These are phyloP conservation scores for Trichosanthes cucumerina DNA, from an alignment of 306 rosid species.

Conservation along the genomic window DNA sequence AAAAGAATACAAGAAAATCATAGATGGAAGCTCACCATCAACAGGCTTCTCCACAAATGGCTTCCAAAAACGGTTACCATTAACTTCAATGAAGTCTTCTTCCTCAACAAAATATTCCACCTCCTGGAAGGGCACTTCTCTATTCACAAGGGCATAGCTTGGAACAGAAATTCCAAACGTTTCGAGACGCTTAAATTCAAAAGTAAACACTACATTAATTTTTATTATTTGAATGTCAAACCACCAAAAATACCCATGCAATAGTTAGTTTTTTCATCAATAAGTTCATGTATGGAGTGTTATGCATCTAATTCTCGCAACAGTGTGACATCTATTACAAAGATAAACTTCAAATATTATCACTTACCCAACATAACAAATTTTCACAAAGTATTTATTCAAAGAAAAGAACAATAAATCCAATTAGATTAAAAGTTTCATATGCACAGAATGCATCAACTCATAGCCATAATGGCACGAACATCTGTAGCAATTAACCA, in stretches of 20 bases:
- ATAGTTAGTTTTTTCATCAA: not conserved
- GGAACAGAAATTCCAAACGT: slow-evolving; percentile 82
- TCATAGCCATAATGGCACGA: too few relatives aligned
- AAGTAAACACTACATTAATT: slow-evolving; percentile 15
- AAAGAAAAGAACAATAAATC: not conserved
- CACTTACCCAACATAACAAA: not conserved
- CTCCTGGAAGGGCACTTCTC: slow-evolving; percentile 68
- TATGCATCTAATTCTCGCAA: not conserved
- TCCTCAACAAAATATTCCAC: slow-evolving; percentile 84
- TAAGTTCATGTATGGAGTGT: not conserved
- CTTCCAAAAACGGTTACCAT: slow-evolving; percentile 75
- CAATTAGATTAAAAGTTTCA: not conserved
- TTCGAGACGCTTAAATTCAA: slow-evolving; percentile 65
- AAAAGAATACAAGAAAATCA: slow-evolving; percentile 12
- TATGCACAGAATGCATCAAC: too few relatives aligned
- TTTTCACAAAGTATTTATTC: not conserved
- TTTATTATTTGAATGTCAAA: slow-evolving; percentile 8
- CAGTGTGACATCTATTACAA: not conserved
- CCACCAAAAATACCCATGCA: not conserved
- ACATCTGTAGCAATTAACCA: too few relatives aligned
- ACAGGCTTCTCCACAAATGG: slow-evolving; percentile 99
- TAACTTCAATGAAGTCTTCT: slow-evolving; percentile 95
- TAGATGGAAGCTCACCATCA: slow-evolving; percentile 56
- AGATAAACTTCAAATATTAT: not conserved
- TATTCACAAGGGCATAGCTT: slow-evolving; percentile 82